Base-by-base conservation (phyloP, 768 basidiomycete species). In the Amyloporia xantha region DNA sequence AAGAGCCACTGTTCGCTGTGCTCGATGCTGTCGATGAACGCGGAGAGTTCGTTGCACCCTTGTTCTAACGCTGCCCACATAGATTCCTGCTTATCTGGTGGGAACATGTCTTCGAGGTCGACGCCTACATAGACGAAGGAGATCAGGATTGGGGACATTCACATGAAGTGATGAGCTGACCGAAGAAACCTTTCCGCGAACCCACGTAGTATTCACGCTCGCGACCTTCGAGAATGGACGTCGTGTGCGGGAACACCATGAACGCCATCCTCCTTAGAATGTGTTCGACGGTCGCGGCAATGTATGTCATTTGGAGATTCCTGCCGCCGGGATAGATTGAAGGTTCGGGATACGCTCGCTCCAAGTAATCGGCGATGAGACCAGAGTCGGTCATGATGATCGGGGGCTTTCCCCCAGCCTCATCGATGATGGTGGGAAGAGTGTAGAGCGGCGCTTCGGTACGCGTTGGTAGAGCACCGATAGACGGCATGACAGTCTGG, bases 401-500 rank as follows among this genome's bases (percentile, higher is more conserved):
- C 1, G 59, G 56, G 15, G 42, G 42, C 6, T 17, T 39, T 7
- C 38, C 38, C 12, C 28, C 42, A 4, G 26, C 24, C 5, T 24
- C 42, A 49, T 66, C 66, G 40, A 60, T 42, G 50, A 68, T 63
- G 45, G 54, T 54, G 10, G 59, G 62, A 25, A 62, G 50, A 17
- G 56, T 62, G 53, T 62, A 63, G 19, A 49, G 42, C 2, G 58
- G 57, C 1, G 35, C 46, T 23, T 52, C 54, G 30, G 59, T 53
- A 27, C 25, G 42, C 12, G 42, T 44, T 3, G 27, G 24, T 15
- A 21, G 42, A 15, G 9, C 42, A 27, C 27, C 27, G 42, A 44
- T 20, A 10, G 42, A 11, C n/a, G 42, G 12, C 12, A 44, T 3
- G 7, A 27, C 11, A 3, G 4, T 19, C 23, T 27, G 23, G 12